phyloP scores from a whole-genome alignment of 768 basidiomycete species.

The Porphyrellus cyaneotinctus region DNA sequence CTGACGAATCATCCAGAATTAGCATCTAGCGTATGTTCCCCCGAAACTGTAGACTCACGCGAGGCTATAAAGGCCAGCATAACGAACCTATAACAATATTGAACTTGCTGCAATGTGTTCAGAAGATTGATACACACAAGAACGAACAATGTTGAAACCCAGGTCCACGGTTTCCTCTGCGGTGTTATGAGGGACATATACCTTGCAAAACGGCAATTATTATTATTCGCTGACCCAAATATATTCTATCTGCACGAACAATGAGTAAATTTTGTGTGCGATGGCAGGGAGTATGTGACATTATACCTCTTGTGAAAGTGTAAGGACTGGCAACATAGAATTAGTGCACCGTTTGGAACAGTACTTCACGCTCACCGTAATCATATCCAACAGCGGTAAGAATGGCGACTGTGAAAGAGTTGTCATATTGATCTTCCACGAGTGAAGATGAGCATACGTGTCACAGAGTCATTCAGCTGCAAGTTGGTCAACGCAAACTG shows the following conservation, averaged over 20 bases:
- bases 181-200: background rate
- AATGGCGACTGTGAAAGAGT: background rate
- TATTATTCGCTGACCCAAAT: conserved; percentile 6
- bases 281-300: too few species aligned
- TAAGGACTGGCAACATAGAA: background rate
- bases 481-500: too few species aligned
- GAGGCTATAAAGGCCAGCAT: conserved; percentile 1
- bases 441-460: background rate
- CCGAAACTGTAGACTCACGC: background rate
- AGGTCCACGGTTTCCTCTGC: conserved; percentile 8
- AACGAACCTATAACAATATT: conserved; percentile 5
- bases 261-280: too few species aligned
- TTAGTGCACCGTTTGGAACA: background rate
- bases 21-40: background rate
- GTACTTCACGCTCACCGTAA: background rate
- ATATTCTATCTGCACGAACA: too few species aligned
- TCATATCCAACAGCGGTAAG: background rate
- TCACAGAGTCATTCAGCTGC: too few species aligned
- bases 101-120: background rate
- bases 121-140: background rate
- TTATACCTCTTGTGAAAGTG: background rate
- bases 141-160: conserved; percentile 8
- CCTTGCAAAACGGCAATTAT: background rate
- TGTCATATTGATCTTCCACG: background rate
- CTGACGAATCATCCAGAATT: background rate